Evolutionary conservation across 352 stramenopile genomes (phyloP).

Genomic region (Globisporangium radiosum): DNA sequence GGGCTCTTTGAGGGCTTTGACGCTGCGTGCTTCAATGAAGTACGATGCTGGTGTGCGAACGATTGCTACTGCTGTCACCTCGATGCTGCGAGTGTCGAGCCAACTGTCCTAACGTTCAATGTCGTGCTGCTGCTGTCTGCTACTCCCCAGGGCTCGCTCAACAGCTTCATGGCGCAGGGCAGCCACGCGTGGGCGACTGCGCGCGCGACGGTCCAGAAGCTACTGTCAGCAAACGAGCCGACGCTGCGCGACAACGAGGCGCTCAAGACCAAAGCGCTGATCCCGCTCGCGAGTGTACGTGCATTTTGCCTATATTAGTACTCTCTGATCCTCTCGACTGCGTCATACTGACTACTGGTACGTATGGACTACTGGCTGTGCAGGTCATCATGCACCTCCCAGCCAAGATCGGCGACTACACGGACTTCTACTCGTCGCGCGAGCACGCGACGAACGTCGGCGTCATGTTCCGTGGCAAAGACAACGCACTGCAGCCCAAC

Average conservation of each 20-base stretch:
- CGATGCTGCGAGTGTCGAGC: background rate
- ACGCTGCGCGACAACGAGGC: conserved; percentile 76
- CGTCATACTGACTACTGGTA: no score
- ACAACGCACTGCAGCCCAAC: conserved; percentile 96
- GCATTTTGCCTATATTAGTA: background rate
- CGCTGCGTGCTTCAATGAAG: conserved; percentile 63
- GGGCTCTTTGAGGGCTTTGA: conserved; percentile 87
- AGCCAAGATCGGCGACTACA: conserved; percentile 94
- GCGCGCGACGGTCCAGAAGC: conserved; percentile 76
- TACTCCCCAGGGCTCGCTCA: conserved; percentile 62
- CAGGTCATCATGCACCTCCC: conserved; percentile 88
- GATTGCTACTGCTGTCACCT: no score
- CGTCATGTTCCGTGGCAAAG: conserved; percentile 90
- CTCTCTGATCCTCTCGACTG: no score
- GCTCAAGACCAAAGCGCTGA: conserved; percentile 69
- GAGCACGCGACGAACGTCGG: conserved; percentile 96
- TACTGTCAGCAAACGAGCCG: conserved; percentile 75
- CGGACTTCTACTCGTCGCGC: conserved; percentile 96
- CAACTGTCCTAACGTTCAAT: no score
- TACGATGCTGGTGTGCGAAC: conserved; percentile 4
- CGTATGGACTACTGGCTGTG: background rate
- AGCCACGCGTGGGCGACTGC: conserved; percentile 82
- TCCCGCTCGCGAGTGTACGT: conserved; percentile 59
- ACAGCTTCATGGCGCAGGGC: conserved; percentile 92
- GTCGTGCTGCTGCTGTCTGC: conserved; percentile 19